Conservation (phyloP, 495 filamentous ascomycete species). For the Annulohypoxylon moriforme region DNA sequence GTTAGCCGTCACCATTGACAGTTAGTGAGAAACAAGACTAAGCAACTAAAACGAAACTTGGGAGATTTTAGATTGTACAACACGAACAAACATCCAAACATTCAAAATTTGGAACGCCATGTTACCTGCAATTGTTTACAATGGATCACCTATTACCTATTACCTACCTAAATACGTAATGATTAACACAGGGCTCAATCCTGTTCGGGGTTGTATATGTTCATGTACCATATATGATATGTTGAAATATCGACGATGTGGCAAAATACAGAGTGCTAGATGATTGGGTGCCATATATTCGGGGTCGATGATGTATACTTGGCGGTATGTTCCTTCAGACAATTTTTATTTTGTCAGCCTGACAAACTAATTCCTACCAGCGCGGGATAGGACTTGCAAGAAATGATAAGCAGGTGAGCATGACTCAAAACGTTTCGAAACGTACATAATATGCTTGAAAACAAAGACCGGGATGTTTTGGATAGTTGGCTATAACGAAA, state of each 20-base stretch:
- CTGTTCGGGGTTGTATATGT: constrained; percentile 3
- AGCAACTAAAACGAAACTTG: neutral
- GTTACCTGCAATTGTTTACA: neutral
- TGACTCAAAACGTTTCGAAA: constrained; percentile 6
- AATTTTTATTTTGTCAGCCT: constrained; percentile 4
- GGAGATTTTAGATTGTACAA: neutral
- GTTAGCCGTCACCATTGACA: constrained; percentile 13
- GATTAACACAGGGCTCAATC: neutral
- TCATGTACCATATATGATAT: constrained; percentile 9
- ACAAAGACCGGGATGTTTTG: neutral
- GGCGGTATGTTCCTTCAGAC: neutral
- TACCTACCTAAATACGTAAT: constrained; percentile 4
- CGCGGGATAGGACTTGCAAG: neutral
- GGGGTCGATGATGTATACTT: constrained; percentile 36
- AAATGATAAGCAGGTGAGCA: constrained; percentile 3
- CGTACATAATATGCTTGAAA: constrained; percentile 14
- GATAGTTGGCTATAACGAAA: neutral
- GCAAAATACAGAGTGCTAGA: constrained; percentile 17
- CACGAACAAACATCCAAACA: constrained; percentile 17
- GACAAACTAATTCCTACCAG: neutral
- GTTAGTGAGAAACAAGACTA: neutral
- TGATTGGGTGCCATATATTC: constrained; percentile 44
- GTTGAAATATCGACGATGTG: constrained; percentile 20
- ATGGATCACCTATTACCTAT: too few relatives aligned
- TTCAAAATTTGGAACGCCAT: neutral